Percentiles rank a stretch among this genome's conserved stretches.
Evolutionary conservation across 208 protist genomes (phyloP).

Genomic region (Herpetomonas muscarum): DNA sequence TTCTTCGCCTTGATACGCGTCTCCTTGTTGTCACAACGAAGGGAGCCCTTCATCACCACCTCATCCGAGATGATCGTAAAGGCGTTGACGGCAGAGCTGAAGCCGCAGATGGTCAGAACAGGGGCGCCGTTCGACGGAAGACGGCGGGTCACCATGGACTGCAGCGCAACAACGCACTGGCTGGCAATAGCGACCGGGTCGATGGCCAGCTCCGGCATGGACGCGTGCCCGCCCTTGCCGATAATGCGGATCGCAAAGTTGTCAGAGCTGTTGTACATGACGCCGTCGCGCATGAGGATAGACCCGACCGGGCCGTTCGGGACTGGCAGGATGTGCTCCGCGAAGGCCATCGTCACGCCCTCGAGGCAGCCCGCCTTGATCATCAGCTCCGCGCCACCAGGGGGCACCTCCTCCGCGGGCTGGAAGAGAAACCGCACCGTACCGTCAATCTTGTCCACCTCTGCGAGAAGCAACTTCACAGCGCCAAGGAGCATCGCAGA

Average conservation of each 20-base stretch:
- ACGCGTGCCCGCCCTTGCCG: slow-evolving; percentile 54
- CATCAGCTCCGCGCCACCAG: slow-evolving; percentile 46
- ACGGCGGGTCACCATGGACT: slow-evolving; percentile 48
- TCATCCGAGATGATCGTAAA: slow-evolving; percentile 59
- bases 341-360: slow-evolving; percentile 51
- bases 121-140: slow-evolving; percentile 31
- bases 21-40: slow-evolving; percentile 32
- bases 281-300: slow-evolving; percentile 19
- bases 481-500: slow-evolving; percentile 54
- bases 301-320: slow-evolving; percentile 14
- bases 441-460: slow-evolving; percentile 40
- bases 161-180: slow-evolving; percentile 36
- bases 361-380: slow-evolving; percentile 41
- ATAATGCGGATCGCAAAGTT: slow-evolving; percentile 30
- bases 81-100: slow-evolving; percentile 35
- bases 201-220: slow-evolving; percentile 39
- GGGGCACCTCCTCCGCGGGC: slow-evolving; percentile 51
- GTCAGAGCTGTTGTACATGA: slow-evolving; percentile 22
- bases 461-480: slow-evolving; percentile 42
- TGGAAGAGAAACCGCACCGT: slow-evolving; percentile 74
- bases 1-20: slow-evolving; percentile 23
- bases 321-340: slow-evolving; percentile 28
- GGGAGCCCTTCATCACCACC: slow-evolving; percentile 38
- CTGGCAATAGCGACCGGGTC: slow-evolving; percentile 47
- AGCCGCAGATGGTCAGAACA: slow-evolving; percentile 35